Evolutionary conservation across 805 yeast species (phyloP), one percentile per base, ranked within the genome.

Genomic region (Candida jianshihensis): DNA sequence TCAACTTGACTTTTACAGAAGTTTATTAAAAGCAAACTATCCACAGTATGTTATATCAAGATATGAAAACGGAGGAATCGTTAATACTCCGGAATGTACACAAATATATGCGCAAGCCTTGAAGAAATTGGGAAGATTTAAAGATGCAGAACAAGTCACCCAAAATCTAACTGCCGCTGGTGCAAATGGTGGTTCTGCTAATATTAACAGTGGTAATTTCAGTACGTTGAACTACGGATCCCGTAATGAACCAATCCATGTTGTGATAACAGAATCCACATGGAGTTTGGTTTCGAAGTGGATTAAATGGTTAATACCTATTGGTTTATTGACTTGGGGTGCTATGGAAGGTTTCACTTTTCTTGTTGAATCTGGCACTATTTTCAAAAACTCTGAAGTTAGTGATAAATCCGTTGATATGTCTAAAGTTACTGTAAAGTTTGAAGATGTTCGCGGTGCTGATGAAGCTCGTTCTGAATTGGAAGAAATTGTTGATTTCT

Each of bases 391-490:
- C 46, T 60, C 82, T 12, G 88, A 83, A 46, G 74, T 76, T 13
- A 78, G 76, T 26, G 92, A 84, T 47, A 82, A 84, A 54, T 71
- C 86, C 4, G 81, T 86, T 30, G 96, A 88, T 49, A 88, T 43
- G 35, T 75, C 86, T 16, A 82, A 81, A 57, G 82, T 90, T 6
- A 83, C 83, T 28, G 97, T 89, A 27, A 80, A 78, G 56, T 92
- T 92, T 59, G 75, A 78, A 31, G 99, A 92, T 58, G 97, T 94
- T 25, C 81, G 89, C 54, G 99, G 99, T 39, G 95, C 90, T 43
- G 99, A 94, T 61, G 99, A 92, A 66, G 98, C 99, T 4, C 79
- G 97, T 53, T 86, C 94, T 7, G 98, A 92, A 64, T 71, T 92
- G 44, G 96, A 92, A 61, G 99, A 92, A 61, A 85, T 94, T 51